Base-by-base conservation (phyloP, 805 yeast species). In the Candida broadrunensis region DNA sequence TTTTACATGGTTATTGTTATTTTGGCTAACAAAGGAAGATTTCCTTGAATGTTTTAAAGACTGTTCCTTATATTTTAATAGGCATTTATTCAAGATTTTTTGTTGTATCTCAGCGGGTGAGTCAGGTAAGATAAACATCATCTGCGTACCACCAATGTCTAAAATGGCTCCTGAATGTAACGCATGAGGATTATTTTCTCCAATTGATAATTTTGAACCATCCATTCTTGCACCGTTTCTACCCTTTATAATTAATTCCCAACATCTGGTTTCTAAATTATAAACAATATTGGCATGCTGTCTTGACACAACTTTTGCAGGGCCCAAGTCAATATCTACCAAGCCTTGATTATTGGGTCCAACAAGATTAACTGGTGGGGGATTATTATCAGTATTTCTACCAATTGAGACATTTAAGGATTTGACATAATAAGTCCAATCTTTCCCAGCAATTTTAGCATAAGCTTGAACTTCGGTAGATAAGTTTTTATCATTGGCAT, bases 111-210 rank as follows among this genome's bases (percentile, higher is more conserved):
- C 67, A 2, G 97, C 96, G 11, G 80, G 79, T 4, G 87, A 81
- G 59, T 90, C 97, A 2, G 99, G 99, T 49, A 93, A 70, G 29
- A 93, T 93, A 58, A 93, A 93, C 95, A 93, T 91, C 98, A 93
- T 93, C 64, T 93, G 98, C 9, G 96, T 89, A 5, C 97, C 97
- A 14, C 98, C 98, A 35, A 93, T 82, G 54, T 93, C 99, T 42
- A 93, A 65, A 14, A 93, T 80, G 32, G 91, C 86, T n/a, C 99
- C 99, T 2, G 95, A 83, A 38, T 77, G 75, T 41, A 93, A 73
- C 11, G 81, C 75, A 12, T 83, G 74, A 3, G 81, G 70, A 4
- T 68, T 61, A 31, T 63, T 51, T 4, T 73, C 63, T 4, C 82
- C 83, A 24, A 75, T 65, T 2, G 75, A 72, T 11, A 74, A 61